These are phyloP conservation scores for Ogataea glucozyma DNA, from an alignment of 805 yeast species.

Conservation along the genomic window DNA sequence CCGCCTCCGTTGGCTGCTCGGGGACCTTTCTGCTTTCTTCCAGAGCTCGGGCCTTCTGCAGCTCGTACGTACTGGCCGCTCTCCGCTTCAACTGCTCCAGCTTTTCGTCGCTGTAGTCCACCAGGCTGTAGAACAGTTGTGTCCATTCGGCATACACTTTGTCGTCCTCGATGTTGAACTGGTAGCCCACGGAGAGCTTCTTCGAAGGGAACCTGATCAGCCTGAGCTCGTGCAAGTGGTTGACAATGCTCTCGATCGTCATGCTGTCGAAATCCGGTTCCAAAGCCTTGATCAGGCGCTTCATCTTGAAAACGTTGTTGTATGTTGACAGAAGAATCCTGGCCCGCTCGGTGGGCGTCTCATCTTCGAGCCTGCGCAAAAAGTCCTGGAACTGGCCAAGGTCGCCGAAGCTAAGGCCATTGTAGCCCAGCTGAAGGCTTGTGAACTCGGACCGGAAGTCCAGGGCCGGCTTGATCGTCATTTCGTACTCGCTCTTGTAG, in stretches of 20 bases:
- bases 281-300: constrained; percentile 11
- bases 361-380: constrained; percentile 9
- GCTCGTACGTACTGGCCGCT: constrained; percentile 3
- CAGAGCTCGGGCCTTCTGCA: constrained; percentile 1
- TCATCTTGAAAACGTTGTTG: constrained; percentile 16
- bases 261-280: constrained; percentile 12
- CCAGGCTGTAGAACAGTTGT: constrained; percentile 13
- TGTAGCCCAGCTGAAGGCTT: constrained; percentile 10
- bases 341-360: constrained; percentile 10
- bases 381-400: constrained; percentile 16
- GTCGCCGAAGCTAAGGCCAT: constrained; percentile 12
- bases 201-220: constrained; percentile 21
- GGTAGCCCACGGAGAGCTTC: constrained; percentile 13
- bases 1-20: too few species aligned
- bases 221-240: constrained; percentile 18
- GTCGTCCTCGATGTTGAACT: constrained; percentile 22
- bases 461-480: constrained; percentile 1
- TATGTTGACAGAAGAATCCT: constrained; percentile 11
- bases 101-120: constrained; percentile 10
- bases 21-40: too few species aligned
- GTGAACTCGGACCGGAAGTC: constrained; percentile 5
- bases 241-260: constrained; percentile 21
- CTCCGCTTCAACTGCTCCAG: constrained; percentile 3
- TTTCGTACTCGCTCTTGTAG: constrained; percentile 12
- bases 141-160: constrained; percentile 20